phyloP scores from a whole-genome alignment of 805 yeast species.

The Tetrapisispora pingtungensis region DNA sequence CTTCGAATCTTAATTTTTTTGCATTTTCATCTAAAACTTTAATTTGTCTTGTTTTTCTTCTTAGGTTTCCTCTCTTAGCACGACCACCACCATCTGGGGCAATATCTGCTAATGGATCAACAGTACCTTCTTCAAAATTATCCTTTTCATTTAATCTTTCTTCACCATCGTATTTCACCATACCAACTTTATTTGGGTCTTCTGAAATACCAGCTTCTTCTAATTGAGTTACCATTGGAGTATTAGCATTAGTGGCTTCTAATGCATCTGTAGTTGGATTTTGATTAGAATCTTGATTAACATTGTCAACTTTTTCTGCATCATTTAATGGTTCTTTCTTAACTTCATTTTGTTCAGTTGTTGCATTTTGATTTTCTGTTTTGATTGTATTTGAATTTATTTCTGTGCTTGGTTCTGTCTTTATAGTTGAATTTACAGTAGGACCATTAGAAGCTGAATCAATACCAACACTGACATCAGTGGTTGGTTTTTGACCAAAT shows the following conservation, averaged over 20 bases:
- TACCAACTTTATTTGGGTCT: conserved; percentile 31
- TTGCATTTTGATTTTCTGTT: not conserved
- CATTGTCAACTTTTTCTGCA: not conserved
- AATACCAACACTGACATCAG: conserved; percentile 11
- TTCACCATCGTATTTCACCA: conserved; percentile 33
- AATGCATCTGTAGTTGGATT: not conserved
- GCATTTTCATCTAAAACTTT: conserved; percentile 73
- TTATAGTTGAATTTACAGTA: not conserved
- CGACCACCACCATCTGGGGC: conserved; percentile 93
- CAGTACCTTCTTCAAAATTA: conserved; percentile 28
- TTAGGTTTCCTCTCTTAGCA: conserved; percentile 41
- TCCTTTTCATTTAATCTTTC: conserved; percentile 32
- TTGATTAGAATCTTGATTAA: not conserved
- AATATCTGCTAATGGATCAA: conserved; percentile 46
- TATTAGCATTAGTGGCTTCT: not conserved
- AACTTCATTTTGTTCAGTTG: not conserved
- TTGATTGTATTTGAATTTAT: not conserved
- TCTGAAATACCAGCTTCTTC: conserved; percentile 33
- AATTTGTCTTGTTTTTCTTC: conserved; percentile 78
- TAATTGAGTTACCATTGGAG: conserved; percentile 20
- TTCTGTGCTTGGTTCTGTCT: conserved; percentile 2
- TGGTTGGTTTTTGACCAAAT: conserved; percentile 5
- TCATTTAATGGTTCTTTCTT: not conserved
- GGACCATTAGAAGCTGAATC: conserved; percentile 1
- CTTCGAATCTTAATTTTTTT: conserved; percentile 82